Percentiles rank a stretch among this genome's conserved stretches.
These are phyloP conservation scores for Globisporangium cederbergense DNA, from an alignment of 352 stramenopile genomes.

Conservation along the genomic window DNA sequence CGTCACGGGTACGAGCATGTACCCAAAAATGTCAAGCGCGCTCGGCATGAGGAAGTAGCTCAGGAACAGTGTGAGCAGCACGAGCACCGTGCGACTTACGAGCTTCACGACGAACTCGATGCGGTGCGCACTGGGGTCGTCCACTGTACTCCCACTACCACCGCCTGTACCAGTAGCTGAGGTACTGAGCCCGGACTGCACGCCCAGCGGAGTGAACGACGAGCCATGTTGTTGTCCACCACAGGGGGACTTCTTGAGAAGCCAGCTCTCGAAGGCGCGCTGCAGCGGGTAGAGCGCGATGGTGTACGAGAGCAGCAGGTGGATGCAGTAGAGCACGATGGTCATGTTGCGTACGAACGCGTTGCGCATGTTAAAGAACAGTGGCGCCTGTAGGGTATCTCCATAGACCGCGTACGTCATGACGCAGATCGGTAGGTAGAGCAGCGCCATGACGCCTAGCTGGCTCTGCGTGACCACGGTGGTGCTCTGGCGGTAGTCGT, in stretches of 20 bases:
- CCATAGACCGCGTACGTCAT: slow-evolving; percentile 78
- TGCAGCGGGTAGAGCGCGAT: slow-evolving; percentile 68
- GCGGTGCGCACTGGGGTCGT: slow-evolving; percentile 10
- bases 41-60: slow-evolving; percentile 53
- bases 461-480: slow-evolving; percentile 49
- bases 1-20: slow-evolving; percentile 59
- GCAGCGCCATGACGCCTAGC: slow-evolving; percentile 36
- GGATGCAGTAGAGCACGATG: slow-evolving; percentile 73
- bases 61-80: slow-evolving; percentile 46
- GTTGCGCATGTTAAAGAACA: slow-evolving; percentile 87
- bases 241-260: slow-evolving; percentile 29
- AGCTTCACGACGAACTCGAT: slow-evolving; percentile 38
- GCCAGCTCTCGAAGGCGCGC: slow-evolving; percentile 54
- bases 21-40: slow-evolving; percentile 58
- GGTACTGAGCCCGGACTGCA: slow-evolving; percentile 22
- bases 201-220: slow-evolving; percentile 3
- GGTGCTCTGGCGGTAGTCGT: slow-evolving; percentile 49
- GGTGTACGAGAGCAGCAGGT: slow-evolving; percentile 70
- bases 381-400: slow-evolving; percentile 61
- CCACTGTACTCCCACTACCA: slow-evolving; percentile 4
- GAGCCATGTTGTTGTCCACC: neutral
- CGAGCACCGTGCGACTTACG: slow-evolving; percentile 43
- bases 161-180: neutral
- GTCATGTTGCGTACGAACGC: slow-evolving; percentile 62
- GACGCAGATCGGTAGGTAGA: slow-evolving; percentile 76